Evolutionary conservation across 2,329 filamentous ascomycete species (phyloP).

Genomic region (Sclerotinia subarctica): DNA sequence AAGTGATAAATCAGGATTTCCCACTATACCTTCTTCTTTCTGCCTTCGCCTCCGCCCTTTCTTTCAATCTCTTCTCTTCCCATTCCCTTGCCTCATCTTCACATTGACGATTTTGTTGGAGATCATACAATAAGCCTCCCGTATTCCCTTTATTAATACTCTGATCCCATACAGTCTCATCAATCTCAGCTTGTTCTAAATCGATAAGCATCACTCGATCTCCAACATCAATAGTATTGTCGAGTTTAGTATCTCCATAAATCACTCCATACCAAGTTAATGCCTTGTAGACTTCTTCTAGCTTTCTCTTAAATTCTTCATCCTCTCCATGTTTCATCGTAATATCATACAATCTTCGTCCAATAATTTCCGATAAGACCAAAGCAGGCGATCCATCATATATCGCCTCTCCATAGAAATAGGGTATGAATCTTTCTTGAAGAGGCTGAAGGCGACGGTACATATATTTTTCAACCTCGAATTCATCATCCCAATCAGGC

Average conservation of each 20-base stretch:
- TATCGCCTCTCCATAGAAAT: conserved; percentile 2
- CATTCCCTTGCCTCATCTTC: not conserved
- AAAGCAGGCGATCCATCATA: not conserved
- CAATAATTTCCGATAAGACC: not conserved
- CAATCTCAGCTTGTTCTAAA: not conserved
- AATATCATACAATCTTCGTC: not conserved
- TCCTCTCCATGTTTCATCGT: not conserved
- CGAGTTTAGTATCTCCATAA: not conserved
- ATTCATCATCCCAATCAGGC: conserved; percentile 5
- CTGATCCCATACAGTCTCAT: not conserved
- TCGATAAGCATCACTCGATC: not conserved
- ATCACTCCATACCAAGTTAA: not conserved
- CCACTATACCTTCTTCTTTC: not conserved
- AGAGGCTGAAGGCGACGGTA: not conserved
- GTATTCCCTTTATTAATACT: not conserved
- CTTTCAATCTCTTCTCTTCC: not conserved
- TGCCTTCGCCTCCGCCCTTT: not conserved
- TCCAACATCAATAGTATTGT: not conserved
- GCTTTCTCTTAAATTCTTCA: not conserved
- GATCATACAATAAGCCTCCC: not conserved
- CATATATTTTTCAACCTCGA: not conserved
- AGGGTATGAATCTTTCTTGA: not conserved
- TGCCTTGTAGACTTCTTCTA: not conserved
- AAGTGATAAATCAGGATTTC: not conserved
- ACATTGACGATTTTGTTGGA: not conserved